These are phyloP conservation scores for Theileria luwenshuni DNA, from an alignment of 169 alveolate genomes.

Conservation along the genomic window DNA sequence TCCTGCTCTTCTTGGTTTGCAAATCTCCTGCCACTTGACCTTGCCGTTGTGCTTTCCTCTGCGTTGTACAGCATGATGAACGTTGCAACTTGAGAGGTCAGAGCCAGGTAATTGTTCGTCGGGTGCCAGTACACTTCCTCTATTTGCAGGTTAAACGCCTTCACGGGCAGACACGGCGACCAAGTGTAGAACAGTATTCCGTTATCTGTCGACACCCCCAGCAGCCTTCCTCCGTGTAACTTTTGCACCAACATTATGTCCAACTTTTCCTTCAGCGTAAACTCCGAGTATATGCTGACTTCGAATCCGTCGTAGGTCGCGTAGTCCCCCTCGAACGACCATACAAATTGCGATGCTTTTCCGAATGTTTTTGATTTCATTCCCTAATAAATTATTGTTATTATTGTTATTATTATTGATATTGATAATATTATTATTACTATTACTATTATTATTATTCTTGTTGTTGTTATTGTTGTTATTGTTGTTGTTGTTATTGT, in stretches of 20 bases:
- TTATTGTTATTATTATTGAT: not conserved
- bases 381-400: slow-evolving; percentile 64
- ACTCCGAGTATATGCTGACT: slow-evolving; percentile 83
- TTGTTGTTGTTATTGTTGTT: not conserved
- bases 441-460: not conserved
- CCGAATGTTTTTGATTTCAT: slow-evolving; percentile 92
- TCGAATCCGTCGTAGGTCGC: slow-evolving; percentile 90
- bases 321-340: slow-evolving; percentile 92
- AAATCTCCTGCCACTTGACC: not conserved
- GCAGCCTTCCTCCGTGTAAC: slow-evolving; percentile 88
- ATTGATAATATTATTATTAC: not conserved
- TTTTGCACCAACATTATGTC: slow-evolving; percentile 84
- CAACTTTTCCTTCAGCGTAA: slow-evolving; percentile 82
- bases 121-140: slow-evolving; percentile 76
- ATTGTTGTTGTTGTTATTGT: not conserved
- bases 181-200: slow-evolving; percentile 94
- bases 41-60: slow-evolving; percentile 9
- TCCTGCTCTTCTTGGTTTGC: slow-evolving; percentile 16
- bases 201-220: slow-evolving; percentile 87
- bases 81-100: slow-evolving; percentile 64
- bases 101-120: slow-evolving; percentile 67
- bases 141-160: slow-evolving; percentile 43
- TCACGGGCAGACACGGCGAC: slow-evolving; percentile 81
- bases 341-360: slow-evolving; percentile 90
- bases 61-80: slow-evolving; percentile 67